Base-by-base conservation (phyloP, 305 asterid species). In the Solanum hybrid region DNA sequence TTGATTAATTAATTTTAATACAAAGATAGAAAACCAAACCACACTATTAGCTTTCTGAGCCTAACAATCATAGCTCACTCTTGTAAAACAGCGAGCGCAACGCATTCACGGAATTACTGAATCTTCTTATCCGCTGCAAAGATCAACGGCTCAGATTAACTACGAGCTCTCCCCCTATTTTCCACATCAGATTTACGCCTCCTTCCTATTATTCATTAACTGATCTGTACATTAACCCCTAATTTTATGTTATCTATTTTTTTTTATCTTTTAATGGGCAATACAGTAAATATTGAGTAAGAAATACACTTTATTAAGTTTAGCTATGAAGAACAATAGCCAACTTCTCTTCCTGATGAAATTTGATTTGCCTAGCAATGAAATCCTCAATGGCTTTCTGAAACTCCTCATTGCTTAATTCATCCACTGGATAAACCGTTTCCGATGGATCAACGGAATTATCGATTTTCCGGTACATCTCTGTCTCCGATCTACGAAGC, bases 351-450 rank as follows among this genome's bases (percentile, higher is more conserved):
- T 95, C 89, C 13, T 87, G 92, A 91, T 94, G 99, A 90, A 96
- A 96, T 91, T 94, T 93, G 42, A 96, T 86, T 90, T 96, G 99
- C 94, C 89, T 94, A 33, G 97, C 96, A 85, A 96, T 96, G 51
- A 96, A 96, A 6, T 90, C 95, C 57, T 96, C 99, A 71, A 96
- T 95, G 5, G 94, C 92, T 88, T 89, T 91, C 86, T 93, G 95
- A 90, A 96, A 96, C 91, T 96, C 99, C 92, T 96, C 97, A 90
- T 93, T 94, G 84, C 97, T 96, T 94, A 96, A 40, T 36, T 92
- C 91, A 67, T 96, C 96, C 89, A 92, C 94, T 84, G 91, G 46
- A 88, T 87, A 92, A 75, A 31, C 90, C 16, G 90, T 89, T 40
- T 93, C 74, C 89, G 82, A 93, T 51, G 89, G 92, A 87, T 85